Base-by-base conservation (phyloP, 768 basidiomycete species). In the Boletus huronensis region DNA sequence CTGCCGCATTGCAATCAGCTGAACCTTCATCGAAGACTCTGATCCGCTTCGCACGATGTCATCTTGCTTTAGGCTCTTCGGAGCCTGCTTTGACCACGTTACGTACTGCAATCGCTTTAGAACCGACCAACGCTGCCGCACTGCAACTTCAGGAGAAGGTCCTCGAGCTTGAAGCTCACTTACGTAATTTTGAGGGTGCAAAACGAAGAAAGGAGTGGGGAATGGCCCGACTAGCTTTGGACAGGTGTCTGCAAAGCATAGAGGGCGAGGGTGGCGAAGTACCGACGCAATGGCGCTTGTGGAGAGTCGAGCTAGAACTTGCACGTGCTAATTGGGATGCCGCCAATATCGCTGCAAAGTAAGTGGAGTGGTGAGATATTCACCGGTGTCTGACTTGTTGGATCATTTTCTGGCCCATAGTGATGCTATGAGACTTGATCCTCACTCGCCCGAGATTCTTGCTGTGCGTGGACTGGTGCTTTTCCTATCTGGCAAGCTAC, bases 31-130 rank as follows among this genome's bases (percentile, higher is more conserved):
- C 83, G 1, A 94, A 94, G 68, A 93, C 91, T 10, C 80, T 94
- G 45, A 75, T 91, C 34, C 87, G 93, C 3, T 81, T 93, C 6
- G 90, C 88, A 0, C 81, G 87, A 48, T 94, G 92, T 70, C 92
- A 95, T 57, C 76, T 92, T 16, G 89, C 90, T 0, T 77, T 91
- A 7, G 93, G 90, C 3, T 79, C 81, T 2, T 77, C 87, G 0
- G 79, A 79, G 1, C 81, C 83, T 13, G 88, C 91, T 2, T 75
- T 83, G 14, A 83, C 84, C 8, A 82, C 85, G 1, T 74, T 92
- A 44, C 79, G 84, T n/a, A 68, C 75, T 10, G 80, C 83, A 17
- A 73, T 90, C 28, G 62, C 78, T 5, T 52, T 87, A 47, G 90
- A 92, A 52, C 81, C 87, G 0, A 71, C 69, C 31, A 90, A 90